Conservation (phyloP, 768 basidiomycete genomes). For the Termitomyces sp. region DNA sequence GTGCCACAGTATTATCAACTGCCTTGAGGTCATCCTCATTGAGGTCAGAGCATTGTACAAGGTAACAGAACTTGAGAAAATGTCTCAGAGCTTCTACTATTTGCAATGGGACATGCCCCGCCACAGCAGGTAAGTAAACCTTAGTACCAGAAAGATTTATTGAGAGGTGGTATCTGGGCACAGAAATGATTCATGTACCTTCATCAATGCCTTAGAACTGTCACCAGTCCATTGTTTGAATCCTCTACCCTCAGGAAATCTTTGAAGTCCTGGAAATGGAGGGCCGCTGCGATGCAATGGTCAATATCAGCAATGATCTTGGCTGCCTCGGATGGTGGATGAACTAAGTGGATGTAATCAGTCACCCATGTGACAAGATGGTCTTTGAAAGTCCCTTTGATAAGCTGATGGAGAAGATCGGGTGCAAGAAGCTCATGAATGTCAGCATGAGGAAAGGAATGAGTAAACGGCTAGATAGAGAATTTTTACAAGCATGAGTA, state of each 20-base stretch:
- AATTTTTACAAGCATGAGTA: background rate
- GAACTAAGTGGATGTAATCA: constrained; percentile 16
- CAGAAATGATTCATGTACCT: constrained; percentile 1
- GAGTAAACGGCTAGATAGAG: constrained; percentile 24
- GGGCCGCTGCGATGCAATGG: constrained; percentile 13
- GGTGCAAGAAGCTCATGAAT: constrained; percentile 25
- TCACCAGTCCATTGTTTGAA: constrained; percentile 19
- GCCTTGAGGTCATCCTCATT: constrained; percentile 16
- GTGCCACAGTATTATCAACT: constrained; percentile 15
- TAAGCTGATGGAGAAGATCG: constrained; percentile 27
- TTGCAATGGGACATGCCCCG: constrained; percentile 11
- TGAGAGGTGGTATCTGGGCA: no score
- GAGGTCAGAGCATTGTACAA: constrained; percentile 11
- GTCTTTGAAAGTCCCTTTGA: constrained; percentile 28
- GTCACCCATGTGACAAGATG: constrained; percentile 26
- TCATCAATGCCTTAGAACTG: constrained; percentile 17
- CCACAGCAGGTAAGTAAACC: constrained; percentile 11
- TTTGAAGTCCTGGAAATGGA: constrained; percentile 3
- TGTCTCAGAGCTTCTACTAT: constrained; percentile 13
- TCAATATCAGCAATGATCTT: constrained; percentile 26
- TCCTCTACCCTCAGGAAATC: constrained; percentile 7
- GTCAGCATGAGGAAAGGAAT: constrained; percentile 22
- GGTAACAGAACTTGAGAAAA: constrained; percentile 26
- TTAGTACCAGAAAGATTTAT: no score
- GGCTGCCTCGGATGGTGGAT: constrained; percentile 12